These are phyloP conservation scores for Fusarium aywerte DNA, from an alignment of 2,329 filamentous ascomycete genomes.

Conservation along the genomic window DNA sequence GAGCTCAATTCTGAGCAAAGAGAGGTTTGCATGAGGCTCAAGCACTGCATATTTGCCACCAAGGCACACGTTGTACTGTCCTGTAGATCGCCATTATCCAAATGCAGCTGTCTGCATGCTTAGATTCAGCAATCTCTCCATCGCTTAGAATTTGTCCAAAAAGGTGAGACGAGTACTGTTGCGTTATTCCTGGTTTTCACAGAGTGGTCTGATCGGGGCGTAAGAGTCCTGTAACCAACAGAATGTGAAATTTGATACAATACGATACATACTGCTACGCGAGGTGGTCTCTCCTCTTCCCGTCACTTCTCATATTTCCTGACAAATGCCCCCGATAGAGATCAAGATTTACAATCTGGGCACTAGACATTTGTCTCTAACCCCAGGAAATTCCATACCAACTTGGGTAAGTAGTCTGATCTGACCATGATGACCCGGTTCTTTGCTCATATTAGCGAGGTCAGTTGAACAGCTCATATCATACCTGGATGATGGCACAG, in stretches of 20 bases:
- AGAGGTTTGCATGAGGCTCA: background rate
- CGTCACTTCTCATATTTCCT: background rate
- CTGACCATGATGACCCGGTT: background rate
- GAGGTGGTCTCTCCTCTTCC: background rate
- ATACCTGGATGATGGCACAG: background rate
- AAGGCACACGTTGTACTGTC: background rate
- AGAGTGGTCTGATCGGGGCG: background rate
- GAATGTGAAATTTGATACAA: background rate
- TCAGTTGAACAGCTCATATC: background rate
- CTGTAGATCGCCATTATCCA: background rate
- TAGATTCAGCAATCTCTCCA: constrained; percentile 2
- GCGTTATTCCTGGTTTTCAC: background rate
- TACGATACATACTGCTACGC: background rate
- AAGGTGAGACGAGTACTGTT: background rate
- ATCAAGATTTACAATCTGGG: background rate
- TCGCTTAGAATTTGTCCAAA: background rate
- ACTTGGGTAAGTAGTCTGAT: background rate
- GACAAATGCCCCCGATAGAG: background rate
- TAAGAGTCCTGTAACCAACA: background rate
- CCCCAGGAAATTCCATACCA: background rate
- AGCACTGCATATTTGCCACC: background rate
- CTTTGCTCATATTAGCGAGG: background rate
- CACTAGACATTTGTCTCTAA: background rate
- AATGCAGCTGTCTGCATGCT: background rate
- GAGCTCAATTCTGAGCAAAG: background rate